Evolutionary conservation across 176 grass and related monocot species (phyloP), one percentile per base, ranked within the genome.

Genomic region (Aegilops sharonensis): DNA sequence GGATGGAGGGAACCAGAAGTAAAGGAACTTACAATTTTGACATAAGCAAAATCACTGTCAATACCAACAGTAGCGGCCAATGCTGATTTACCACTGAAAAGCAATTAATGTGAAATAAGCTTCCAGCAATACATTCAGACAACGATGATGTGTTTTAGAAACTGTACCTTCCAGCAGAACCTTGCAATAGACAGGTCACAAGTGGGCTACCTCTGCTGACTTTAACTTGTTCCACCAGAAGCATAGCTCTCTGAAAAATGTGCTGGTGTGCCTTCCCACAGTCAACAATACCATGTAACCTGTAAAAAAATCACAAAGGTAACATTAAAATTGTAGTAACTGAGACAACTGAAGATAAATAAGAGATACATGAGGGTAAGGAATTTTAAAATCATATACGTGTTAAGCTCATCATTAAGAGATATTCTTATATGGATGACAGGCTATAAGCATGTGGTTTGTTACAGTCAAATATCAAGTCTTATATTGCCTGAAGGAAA

Each of bases 141-240:
- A 66, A 82, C 9, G 42, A 73, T 62, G 10, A 66, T 23, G 15
- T 66, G 75, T 64, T 78, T 11, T 29, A 74, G 80, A 62, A 13
- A 84, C 23, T 60, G 60, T 76, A 92, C 93, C 93, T 99, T 86
- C 94, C 92, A 88, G 92, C 85, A 52, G 94, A 89, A 75, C 97
- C 97, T 92, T 94, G 90, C 70, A 99, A 91, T 80, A 99, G 94
- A 83, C 97, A 99, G 47, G 92, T 99, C 64, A 99, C 91, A 87
- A 99, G 92, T 85, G 94, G 97, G 83, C 94, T 99, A 54, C 92
- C 90, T 82, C 89, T 91, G 78, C 94, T 99, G 52, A 94, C 92
- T 92, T 91, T 96, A 88, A 99, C 97, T 84, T 99, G 93, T 71
- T 98, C 93, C 54, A 98, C 93, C 39, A 95, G 83, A 74, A 94